Evolutionary conservation across 768 basidiomycete genomes (phyloP), one percentile per base, ranked within the genome.

Genomic region (Agrocybe pediades): DNA sequence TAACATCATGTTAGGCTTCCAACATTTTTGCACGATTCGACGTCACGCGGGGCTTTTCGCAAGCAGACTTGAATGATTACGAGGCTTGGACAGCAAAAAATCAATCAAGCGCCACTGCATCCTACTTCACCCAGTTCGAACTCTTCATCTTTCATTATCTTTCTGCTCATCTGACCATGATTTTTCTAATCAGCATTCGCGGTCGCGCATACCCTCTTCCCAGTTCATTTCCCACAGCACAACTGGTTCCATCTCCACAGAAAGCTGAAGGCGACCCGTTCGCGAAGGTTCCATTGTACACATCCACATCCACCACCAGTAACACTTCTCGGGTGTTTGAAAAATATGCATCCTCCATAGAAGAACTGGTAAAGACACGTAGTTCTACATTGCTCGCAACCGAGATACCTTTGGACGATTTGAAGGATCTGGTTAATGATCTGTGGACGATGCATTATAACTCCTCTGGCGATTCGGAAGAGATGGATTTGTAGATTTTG

Each of bases 401-500:
- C 50, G 78, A 75, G 16, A 68, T 83, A 17, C 79, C 84, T 51
- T 55, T 65, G 3, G 88, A 88, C 55, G 86, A 86, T 3, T 59
- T 86, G 49, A 75, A 63, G 50, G 86, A 86, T 46, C 65, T 88
- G 27, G 74, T 67, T 15, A 80, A 82, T 57, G 78, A 78, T 36
- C 61, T 88, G 43, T 87, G 87, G 86, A 78, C 74, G 17, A 68
- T 87, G 24, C 76, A 79, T 44, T 85, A 86, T 54, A 71, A 68
- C 57, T 68, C 71, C 23, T 67, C 65, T 13, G 69, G 42, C 23
- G 47, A 50, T 7, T 29, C 17, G 11, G 40, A 27, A 17, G 49
- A 41, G 21, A 1, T 27, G 41, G 45, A 39, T 5, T 15, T 33
- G 33, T 43, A 19, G n/a, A 26, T 24, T 16, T 54, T 21, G 16